Percentiles rank a stretch among this genome's conserved stretches.
These are phyloP conservation scores for Gyrodon lividus DNA, from an alignment of 768 basidiomycete species.

Conservation along the genomic window DNA sequence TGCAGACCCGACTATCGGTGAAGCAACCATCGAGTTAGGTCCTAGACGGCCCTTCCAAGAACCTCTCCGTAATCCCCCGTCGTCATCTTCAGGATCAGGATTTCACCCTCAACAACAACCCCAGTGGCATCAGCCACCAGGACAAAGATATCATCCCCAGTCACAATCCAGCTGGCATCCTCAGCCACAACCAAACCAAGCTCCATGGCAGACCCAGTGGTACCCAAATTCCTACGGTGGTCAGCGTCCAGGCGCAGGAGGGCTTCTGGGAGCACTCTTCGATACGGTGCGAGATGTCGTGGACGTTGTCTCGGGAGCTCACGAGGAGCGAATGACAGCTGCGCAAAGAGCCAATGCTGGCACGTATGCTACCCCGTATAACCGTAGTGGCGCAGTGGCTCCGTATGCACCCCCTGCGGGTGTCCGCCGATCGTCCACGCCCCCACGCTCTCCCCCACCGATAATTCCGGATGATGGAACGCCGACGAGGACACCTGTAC, in stretches of 20 bases:
- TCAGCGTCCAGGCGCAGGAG: slow-evolving; percentile 17
- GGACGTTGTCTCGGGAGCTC: slow-evolving; percentile 26
- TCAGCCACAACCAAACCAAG: slow-evolving; percentile 9
- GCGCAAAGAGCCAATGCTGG: slow-evolving; percentile 15
- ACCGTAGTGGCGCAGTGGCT: not conserved
- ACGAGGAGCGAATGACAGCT: slow-evolving; percentile 15
- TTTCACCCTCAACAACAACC: not conserved
- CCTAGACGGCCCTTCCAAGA: slow-evolving; percentile 63
- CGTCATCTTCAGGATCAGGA: not conserved
- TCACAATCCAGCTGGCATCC: slow-evolving; percentile 14
- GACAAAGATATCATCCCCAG: not conserved
- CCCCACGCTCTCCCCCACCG: slow-evolving; percentile 10
- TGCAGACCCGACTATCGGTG: slow-evolving; percentile 54
- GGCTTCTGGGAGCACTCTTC: slow-evolving; percentile 26
- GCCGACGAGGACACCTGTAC: slow-evolving; percentile 61
- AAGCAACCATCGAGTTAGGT: slow-evolving; percentile 61
- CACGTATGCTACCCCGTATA: slow-evolving; percentile 22
- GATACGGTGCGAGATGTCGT: slow-evolving; percentile 29
- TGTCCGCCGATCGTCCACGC: slow-evolving; percentile 13
- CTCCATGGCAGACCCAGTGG: slow-evolving; percentile 23
- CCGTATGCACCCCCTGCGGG: slow-evolving; percentile 15
- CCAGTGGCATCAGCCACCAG: not conserved
- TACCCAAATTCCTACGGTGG: slow-evolving; percentile 7
- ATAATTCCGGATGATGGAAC: slow-evolving; percentile 47
- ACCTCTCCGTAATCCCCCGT: slow-evolving; percentile 21